Evolutionary conservation across 2,329 filamentous ascomycete genomes (phyloP).

Genomic region (Colletotrichum eleusines): DNA sequence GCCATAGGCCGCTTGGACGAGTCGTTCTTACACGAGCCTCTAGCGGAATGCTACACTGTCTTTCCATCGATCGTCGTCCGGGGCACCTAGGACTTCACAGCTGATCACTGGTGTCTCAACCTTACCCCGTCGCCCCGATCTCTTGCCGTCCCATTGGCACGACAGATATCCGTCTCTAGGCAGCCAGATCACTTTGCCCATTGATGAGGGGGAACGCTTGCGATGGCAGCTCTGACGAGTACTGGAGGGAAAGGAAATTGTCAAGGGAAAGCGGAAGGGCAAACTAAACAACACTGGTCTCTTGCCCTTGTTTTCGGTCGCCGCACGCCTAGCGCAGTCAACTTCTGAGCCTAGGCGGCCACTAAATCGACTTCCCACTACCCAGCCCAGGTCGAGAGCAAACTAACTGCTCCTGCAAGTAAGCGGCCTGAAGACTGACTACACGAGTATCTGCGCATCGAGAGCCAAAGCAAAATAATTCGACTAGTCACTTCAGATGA

Average conservation of each 20-base stretch:
- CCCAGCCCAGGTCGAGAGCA: not conserved
- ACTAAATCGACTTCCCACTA: not conserved
- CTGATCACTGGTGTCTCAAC: constrained; percentile 9
- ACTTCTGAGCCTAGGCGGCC: no score
- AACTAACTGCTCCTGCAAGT: constrained; percentile 14
- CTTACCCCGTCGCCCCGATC: constrained; percentile 10
- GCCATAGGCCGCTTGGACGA: not conserved
- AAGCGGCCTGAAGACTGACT: not conserved
- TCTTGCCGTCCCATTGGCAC: constrained; percentile 22
- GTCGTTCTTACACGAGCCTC: not conserved
- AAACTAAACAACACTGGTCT: not conserved
- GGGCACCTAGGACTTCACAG: constrained; percentile 9
- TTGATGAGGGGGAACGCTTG: not conserved
- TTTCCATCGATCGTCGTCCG: constrained; percentile 16
- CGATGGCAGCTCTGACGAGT: not conserved
- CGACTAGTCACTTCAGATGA: constrained; percentile 36
- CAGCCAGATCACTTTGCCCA: not conserved
- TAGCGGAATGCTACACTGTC: constrained; percentile 20
- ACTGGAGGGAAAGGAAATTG: no score
- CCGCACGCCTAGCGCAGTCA: not conserved
- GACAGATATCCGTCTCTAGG: not conserved
- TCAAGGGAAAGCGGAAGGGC: not conserved
- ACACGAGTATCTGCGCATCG: not conserved
- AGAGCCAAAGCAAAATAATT: constrained; percentile 22
- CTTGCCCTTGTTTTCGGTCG: not conserved